A percentile compares a stretch with the other conserved stretches of the same genome.
Evolutionary conservation across 2,329 filamentous ascomycete species (phyloP).

Genomic region (Pyrenophora graminea): DNA sequence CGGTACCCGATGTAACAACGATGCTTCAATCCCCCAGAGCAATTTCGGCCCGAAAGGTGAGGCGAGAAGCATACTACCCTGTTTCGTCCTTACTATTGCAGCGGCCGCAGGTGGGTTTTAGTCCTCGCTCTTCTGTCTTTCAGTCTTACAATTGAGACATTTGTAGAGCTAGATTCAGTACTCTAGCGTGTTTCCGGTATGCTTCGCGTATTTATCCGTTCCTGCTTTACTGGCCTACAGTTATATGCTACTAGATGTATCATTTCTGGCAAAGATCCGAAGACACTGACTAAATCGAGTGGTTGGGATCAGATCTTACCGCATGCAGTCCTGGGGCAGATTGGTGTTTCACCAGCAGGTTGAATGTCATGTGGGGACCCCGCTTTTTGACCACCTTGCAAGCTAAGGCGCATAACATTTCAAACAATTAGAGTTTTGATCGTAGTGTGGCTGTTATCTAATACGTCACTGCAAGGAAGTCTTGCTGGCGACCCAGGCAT

Average conservation of each 20-base stretch:
- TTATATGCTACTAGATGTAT: background rate
- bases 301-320: background rate
- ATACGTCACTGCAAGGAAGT: background rate
- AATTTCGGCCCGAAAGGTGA: conserved; percentile 23
- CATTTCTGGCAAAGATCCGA: background rate
- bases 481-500: background rate
- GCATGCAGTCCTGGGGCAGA: background rate
- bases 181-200: background rate
- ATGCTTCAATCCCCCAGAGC: conserved; percentile 7
- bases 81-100: conserved; percentile 19
- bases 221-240: background rate
- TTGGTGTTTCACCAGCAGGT: background rate
- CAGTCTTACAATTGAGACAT: conserved; percentile 22
- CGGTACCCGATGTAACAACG: conserved; percentile 5
- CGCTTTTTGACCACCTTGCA: conserved; percentile 1
- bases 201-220: conserved; percentile 1
- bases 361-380: conserved; percentile 10
- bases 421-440: background rate
- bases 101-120: conserved; percentile 21
- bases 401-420: background rate
- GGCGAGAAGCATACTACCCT: conserved; percentile 21
- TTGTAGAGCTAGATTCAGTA: background rate
- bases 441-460: background rate
- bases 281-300: background rate
- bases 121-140: conserved; percentile 26